Conservation (phyloP, 179 eudicot species). For the Pouteria campechiana region DNA sequence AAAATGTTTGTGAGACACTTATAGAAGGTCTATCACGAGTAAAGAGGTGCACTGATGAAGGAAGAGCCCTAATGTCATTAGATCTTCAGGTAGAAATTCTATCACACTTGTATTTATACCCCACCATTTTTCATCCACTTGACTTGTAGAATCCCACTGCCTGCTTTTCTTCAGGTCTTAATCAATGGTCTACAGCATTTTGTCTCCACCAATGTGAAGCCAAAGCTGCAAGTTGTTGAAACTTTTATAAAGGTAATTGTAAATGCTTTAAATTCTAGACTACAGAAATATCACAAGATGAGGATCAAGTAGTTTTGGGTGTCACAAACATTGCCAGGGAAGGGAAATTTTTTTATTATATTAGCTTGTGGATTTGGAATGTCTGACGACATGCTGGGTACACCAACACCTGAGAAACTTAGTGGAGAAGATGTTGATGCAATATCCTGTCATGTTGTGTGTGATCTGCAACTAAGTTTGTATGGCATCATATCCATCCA, state of each 20-base stretch:
- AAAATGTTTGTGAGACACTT: conserved; percentile 75
- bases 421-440: too few relatives aligned
- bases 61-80: conserved; percentile 93
- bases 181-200: conserved; percentile 90
- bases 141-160: background rate
- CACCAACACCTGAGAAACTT: too few relatives aligned
- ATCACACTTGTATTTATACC: background rate
- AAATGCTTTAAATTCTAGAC: background rate
- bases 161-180: conserved; percentile 47
- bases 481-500: too few relatives aligned
- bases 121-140: background rate
- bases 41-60: conserved; percentile 88
- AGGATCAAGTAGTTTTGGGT: too few relatives aligned
- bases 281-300: too few relatives aligned
- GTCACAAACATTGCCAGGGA: too few relatives aligned
- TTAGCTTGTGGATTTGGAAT: too few relatives aligned
- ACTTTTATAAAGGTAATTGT: conserved; percentile 69
- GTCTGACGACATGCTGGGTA: too few relatives aligned
- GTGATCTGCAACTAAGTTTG: too few relatives aligned
- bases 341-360: too few relatives aligned
- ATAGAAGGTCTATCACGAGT: conserved; percentile 87
- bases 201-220: conserved; percentile 60
- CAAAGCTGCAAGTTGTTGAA: conserved; percentile 75
- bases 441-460: too few relatives aligned
- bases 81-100: conserved; percentile 71